Percentiles rank a stretch among this genome's conserved stretches.
These are phyloP conservation scores for Alternaria dauci DNA, from an alignment of 2,329 filamentous ascomycete genomes.

Conservation along the genomic window DNA sequence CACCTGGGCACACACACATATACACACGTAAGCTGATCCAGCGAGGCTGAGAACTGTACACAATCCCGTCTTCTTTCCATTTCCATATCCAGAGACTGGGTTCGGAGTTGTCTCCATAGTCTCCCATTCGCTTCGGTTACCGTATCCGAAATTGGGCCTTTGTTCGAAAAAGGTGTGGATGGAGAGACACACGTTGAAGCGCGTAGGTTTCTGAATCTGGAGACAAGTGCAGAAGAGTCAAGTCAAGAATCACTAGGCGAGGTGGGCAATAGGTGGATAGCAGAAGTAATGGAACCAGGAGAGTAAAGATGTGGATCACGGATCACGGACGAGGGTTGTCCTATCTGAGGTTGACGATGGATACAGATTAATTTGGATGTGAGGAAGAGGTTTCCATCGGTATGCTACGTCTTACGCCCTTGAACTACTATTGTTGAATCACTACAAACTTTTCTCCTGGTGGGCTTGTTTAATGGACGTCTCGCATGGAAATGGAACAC, in stretches of 20 bases:
- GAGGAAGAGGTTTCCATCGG: background rate
- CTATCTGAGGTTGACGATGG: background rate
- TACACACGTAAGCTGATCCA: background rate
- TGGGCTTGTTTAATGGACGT: background rate
- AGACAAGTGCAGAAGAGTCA: background rate
- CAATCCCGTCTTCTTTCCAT: background rate
- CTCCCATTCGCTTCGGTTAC: constrained; percentile 8
- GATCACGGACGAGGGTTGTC: background rate
- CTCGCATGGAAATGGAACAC: background rate
- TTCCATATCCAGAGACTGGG: background rate
- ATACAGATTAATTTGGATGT: background rate
- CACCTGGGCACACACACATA: too few relatives aligned
- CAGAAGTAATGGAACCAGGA: background rate
- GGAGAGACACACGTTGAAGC: background rate
- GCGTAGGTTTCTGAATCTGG: background rate
- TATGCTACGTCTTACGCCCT: background rate
- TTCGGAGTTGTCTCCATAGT: constrained; percentile 8
- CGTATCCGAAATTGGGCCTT: background rate
- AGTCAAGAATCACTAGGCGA: background rate
- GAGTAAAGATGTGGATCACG: background rate
- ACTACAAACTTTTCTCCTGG: background rate
- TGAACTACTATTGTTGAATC: background rate
- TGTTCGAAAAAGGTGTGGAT: background rate
- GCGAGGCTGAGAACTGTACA: background rate
- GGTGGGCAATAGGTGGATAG: background rate